A percentile compares a stretch with the other conserved stretches of the same genome.
These are phyloP conservation scores for Termitomyces sp. DNA, from an alignment of 768 basidiomycete species.

Conservation along the genomic window DNA sequence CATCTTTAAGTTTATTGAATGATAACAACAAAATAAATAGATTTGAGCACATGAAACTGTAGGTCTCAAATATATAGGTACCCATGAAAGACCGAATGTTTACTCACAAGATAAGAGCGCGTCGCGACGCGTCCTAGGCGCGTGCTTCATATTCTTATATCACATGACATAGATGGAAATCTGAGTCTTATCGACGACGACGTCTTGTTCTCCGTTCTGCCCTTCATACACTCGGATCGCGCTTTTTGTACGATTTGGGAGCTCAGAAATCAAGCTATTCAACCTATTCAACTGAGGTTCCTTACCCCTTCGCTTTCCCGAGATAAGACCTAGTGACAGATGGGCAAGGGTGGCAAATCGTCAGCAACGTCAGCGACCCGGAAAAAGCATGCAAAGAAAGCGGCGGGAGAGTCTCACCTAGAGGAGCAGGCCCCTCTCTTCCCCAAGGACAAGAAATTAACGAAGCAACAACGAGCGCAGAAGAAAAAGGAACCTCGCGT, in stretches of 20 bases:
- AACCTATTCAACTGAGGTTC: neutral
- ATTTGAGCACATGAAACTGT: too few species aligned
- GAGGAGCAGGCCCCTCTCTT: slow-evolving; percentile 33
- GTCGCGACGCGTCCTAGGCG: too few species aligned
- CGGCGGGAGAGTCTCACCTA: slow-evolving; percentile 20
- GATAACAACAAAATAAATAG: too few species aligned
- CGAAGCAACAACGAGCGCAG: slow-evolving; percentile 49
- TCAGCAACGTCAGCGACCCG: slow-evolving; percentile 85
- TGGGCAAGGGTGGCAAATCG: slow-evolving; percentile 56
- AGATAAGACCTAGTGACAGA: slow-evolving; percentile 17
- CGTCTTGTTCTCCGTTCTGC: too few species aligned
- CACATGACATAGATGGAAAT: neutral
- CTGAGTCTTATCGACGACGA: neutral
- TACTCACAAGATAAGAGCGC: too few species aligned
- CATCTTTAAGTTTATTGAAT: too few species aligned
- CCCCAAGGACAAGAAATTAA: slow-evolving; percentile 44
- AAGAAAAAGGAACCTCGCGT: slow-evolving; percentile 72
- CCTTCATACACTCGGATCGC: neutral
- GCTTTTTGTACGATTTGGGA: neutral
- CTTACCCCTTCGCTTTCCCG: neutral
- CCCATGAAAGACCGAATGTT: too few species aligned
- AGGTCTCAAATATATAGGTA: too few species aligned
- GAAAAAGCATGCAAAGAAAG: slow-evolving; percentile 87
- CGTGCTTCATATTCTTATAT: neutral
- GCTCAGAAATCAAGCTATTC: too few species aligned